A percentile compares a stretch with the other conserved stretches of the same genome.
These are phyloP conservation scores for Aspergillus conjunctus DNA, from an alignment of 495 filamentous ascomycete species.

Conservation along the genomic window DNA sequence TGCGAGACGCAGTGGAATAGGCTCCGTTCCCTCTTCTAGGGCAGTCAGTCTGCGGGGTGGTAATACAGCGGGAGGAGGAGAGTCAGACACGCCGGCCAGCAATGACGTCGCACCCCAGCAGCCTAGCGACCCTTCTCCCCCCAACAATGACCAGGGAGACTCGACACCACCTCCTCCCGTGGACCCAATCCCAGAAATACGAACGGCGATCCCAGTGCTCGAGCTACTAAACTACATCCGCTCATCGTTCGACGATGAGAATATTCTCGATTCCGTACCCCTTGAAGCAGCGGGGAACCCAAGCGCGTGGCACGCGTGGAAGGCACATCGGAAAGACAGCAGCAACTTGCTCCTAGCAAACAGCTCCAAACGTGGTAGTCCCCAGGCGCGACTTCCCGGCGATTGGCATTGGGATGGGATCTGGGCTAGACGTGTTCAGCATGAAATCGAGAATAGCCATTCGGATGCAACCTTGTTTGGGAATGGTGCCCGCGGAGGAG, in stretches of 20 bases:
- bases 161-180: constrained; percentile 21
- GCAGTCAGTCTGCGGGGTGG: constrained; percentile 40
- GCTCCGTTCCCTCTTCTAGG: constrained; percentile 38
- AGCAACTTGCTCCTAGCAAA: constrained; percentile 13
- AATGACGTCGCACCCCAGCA: constrained; percentile 3
- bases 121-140: not conserved
- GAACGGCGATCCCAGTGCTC: constrained; percentile 37
- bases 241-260: constrained; percentile 74
- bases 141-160: constrained; percentile 12
- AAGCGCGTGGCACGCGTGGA: constrained; percentile 90
- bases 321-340: constrained; percentile 57
- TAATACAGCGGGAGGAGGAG: not conserved
- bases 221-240: constrained; percentile 75
- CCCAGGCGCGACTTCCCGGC: constrained; percentile 61
- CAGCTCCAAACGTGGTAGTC: constrained; percentile 34
- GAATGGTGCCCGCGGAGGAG: constrained; percentile 50
- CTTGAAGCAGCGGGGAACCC: constrained; percentile 82
- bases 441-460: constrained; percentile 71
- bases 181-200: constrained; percentile 26
- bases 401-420: constrained; percentile 98
- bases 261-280: constrained; percentile 74
- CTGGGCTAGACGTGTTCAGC: constrained; percentile 81
- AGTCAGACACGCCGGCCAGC: not conserved
- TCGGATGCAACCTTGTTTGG: constrained; percentile 79
- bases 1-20: constrained; percentile 34